Evolutionary conservation across 2,329 filamentous ascomycete species (phyloP).

Genomic region (Aureobasidium sp.): DNA sequence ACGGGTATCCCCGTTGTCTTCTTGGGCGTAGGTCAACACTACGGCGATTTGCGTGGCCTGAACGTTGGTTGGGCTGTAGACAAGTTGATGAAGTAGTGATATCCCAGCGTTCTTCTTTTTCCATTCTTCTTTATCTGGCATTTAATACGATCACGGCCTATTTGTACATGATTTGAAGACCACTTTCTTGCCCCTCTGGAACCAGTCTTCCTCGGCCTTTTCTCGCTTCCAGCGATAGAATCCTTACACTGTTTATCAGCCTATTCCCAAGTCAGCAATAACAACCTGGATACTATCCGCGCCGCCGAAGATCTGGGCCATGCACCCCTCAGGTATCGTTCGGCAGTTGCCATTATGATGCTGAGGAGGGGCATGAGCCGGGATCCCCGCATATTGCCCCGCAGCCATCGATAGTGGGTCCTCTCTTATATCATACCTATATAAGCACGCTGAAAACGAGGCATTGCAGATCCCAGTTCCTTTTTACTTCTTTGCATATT

Average conservation of each 20-base stretch:
- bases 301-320: neutral
- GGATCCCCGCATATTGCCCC: neutral
- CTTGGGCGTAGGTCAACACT: constrained; percentile 65
- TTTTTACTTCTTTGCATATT: neutral
- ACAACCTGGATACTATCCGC: neutral
- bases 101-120: neutral
- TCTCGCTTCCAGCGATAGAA: neutral
- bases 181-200: neutral
- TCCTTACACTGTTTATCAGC: neutral
- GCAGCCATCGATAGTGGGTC: neutral
- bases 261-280: neutral
- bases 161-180: neutral
- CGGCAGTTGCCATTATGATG: constrained; percentile 4
- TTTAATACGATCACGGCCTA: constrained; percentile 2
- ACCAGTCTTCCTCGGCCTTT: neutral
- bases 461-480: neutral
- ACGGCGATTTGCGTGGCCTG: constrained; percentile 55
- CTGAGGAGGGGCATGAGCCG: neutral
- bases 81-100: constrained; percentile 46
- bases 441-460: neutral
- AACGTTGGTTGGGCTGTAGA: constrained; percentile 57
- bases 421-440: neutral
- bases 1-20: constrained; percentile 95
- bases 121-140: neutral
- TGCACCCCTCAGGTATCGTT: neutral